phyloP scores from a whole-genome alignment of 2,329 filamentous ascomycete genomes.

The Fusarium annulatum region DNA sequence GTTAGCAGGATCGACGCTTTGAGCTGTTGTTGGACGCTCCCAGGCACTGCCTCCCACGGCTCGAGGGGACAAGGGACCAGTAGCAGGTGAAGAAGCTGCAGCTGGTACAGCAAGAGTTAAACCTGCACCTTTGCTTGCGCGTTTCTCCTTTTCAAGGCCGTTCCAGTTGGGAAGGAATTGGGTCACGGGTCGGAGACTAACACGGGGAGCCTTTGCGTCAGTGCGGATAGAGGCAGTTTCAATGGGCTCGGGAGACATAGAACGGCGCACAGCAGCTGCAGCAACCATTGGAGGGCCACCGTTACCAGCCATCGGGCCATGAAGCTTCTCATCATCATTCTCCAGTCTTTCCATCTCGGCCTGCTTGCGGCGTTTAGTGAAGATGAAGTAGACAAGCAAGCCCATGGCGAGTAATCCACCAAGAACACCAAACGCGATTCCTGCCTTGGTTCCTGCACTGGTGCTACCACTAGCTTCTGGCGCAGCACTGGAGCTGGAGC shows the following conservation, averaged over 20 bases:
- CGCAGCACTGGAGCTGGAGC: conserved; percentile 37
- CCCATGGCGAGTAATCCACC: conserved; percentile 74
- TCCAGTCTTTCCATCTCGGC: conserved; percentile 57
- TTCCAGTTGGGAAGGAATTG: conserved; percentile 78
- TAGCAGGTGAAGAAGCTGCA: conserved; percentile 36
- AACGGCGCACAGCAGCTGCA: conserved; percentile 17
- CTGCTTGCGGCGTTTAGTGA: conserved; percentile 77
- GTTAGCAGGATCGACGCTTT: conserved; percentile 68
- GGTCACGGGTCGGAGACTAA: conserved; percentile 86
- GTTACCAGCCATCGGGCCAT: conserved; percentile 52
- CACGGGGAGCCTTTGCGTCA: conserved; percentile 74
- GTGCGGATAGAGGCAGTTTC: conserved; percentile 44
- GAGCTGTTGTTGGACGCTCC: conserved; percentile 60
- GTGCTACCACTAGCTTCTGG: conserved; percentile 38
- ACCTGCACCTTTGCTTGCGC: conserved; percentile 60
- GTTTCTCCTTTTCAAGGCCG: conserved; percentile 62
- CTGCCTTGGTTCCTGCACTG: conserved; percentile 71
- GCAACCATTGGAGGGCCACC: conserved; percentile 29
- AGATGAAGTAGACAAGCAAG: conserved; percentile 76
- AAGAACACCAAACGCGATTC: conserved; percentile 85
- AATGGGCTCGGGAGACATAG: conserved; percentile 27
- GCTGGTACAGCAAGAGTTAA: conserved; percentile 52
- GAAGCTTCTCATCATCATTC: conserved; percentile 75
- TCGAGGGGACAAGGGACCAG: conserved; percentile 35
- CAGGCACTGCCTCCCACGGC: conserved; percentile 54